Percentiles rank a stretch among this genome's conserved stretches.
These are phyloP conservation scores for Kalmusia sp. DNA, from an alignment of 2,329 filamentous ascomycete species.

Conservation along the genomic window DNA sequence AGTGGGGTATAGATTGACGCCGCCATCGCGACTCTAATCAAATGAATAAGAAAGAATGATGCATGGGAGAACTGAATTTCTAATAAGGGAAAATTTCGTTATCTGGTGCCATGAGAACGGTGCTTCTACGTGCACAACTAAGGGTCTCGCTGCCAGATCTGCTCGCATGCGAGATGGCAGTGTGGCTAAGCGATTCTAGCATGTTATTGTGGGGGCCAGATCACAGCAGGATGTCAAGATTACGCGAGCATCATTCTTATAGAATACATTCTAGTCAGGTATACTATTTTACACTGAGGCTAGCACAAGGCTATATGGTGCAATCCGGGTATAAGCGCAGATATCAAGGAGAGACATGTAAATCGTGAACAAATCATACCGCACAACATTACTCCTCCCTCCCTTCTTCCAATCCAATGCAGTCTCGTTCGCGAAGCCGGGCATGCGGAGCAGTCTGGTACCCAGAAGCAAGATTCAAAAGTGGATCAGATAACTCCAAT, in stretches of 20 bases:
- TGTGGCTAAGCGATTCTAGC: too few species aligned
- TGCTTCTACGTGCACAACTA: too few species aligned
- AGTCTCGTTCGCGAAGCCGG: neutral
- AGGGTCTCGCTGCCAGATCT: too few species aligned
- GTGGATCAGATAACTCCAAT: neutral
- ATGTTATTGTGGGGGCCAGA: too few species aligned
- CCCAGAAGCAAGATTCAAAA: neutral
- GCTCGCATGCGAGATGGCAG: too few species aligned
- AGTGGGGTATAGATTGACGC: neutral
- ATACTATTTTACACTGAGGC: neutral
- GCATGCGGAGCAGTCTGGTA: neutral
- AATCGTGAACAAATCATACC: neutral
- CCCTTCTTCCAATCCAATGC: neutral
- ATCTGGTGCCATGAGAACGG: too few species aligned
- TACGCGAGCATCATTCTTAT: neutral
- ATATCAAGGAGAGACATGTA: conserved; percentile 7
- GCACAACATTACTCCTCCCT: neutral
- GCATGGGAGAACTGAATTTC: too few species aligned
- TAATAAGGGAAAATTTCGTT: too few species aligned
- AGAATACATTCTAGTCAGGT: neutral
- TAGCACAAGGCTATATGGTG: neutral
- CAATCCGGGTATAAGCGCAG: conserved; percentile 7
- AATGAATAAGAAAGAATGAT: neutral
- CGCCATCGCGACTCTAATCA: neutral
- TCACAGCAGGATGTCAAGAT: too few species aligned